A percentile compares a stretch with the other conserved stretches of the same genome.
These are phyloP conservation scores for Boletus barrowsii DNA, from an alignment of 768 basidiomycete species.

Conservation along the genomic window DNA sequence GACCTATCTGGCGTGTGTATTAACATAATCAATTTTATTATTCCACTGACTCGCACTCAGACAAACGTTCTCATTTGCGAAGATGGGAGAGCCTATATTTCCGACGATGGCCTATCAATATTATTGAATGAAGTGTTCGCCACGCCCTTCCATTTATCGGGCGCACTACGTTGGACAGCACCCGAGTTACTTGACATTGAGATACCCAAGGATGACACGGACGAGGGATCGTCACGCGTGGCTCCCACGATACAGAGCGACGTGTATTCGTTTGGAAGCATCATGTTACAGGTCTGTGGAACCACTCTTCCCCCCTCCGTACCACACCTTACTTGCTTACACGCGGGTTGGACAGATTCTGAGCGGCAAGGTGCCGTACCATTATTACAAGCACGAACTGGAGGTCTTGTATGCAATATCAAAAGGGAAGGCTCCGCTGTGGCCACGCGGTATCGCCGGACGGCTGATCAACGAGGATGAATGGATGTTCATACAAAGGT, in stretches of 20 bases:
- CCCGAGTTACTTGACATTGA: constrained; percentile 15
- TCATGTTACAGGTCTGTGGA: constrained; percentile 10
- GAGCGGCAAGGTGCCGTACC: no score
- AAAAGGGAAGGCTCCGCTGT: neutral
- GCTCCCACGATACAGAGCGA: constrained; percentile 4
- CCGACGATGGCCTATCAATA: no score
- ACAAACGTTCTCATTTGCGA: no score
- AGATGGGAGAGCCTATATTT: no score
- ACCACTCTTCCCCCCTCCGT: neutral
- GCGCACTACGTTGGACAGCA: neutral
- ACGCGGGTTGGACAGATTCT: neutral
- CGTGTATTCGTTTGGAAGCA: no score
- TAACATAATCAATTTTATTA: no score
- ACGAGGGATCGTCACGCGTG: neutral
- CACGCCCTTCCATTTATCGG: constrained; percentile 18
- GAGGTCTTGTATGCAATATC: constrained; percentile 12
- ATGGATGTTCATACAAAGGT: constrained; percentile 13
- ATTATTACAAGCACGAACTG: neutral
- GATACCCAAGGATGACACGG: neutral
- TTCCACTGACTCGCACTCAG: neutral
- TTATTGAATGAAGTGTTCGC: constrained; percentile 8
- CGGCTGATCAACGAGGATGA: neutral
- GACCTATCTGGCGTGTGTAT: constrained; percentile 17
- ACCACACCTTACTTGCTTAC: neutral
- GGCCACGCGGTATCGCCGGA: neutral